Conservation (phyloP, 2,329 filamentous ascomycete genomes). For the Cladorrhinum sp. region DNA sequence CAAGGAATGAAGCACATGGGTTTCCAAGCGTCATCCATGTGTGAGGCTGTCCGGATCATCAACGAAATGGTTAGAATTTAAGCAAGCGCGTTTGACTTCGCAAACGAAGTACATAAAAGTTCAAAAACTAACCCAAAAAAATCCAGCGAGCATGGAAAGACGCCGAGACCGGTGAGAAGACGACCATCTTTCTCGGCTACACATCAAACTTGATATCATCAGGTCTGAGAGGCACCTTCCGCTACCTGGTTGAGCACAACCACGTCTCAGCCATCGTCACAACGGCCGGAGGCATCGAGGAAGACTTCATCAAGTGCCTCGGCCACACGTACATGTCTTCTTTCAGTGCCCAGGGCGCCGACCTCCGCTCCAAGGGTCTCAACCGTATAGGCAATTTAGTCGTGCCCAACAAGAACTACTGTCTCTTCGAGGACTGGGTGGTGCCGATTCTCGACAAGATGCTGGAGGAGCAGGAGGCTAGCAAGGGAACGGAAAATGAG, state of each 20-base stretch:
- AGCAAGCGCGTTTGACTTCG: slow-evolving; percentile 14
- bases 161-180: slow-evolving; percentile 71
- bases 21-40: slow-evolving; percentile 67
- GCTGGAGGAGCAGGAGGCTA: slow-evolving; percentile 88
- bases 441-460: slow-evolving; percentile 92
- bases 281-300: slow-evolving; percentile 91
- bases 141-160: slow-evolving; percentile 71
- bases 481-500: slow-evolving; percentile 53
- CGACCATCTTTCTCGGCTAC: slow-evolving; percentile 96
- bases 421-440: slow-evolving; percentile 96
- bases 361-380: slow-evolving; percentile 77
- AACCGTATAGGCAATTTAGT: slow-evolving; percentile 96
- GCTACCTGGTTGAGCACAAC: slow-evolving; percentile 88
- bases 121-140: slow-evolving; percentile 15
- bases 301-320: slow-evolving; percentile 98
- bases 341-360: slow-evolving; percentile 73
- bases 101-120: background rate
- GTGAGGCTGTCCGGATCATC: slow-evolving; percentile 85
- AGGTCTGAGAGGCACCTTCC: slow-evolving; percentile 83
- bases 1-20: slow-evolving; percentile 84
- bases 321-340: slow-evolving; percentile 89
- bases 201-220: slow-evolving; percentile 98
- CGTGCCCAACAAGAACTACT: slow-evolving; percentile 97
- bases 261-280: slow-evolving; percentile 94
- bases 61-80: slow-evolving; percentile 77